phyloP scores from a whole-genome alignment of 2,329 filamentous ascomycete species.

The Fusarium stilboides region DNA sequence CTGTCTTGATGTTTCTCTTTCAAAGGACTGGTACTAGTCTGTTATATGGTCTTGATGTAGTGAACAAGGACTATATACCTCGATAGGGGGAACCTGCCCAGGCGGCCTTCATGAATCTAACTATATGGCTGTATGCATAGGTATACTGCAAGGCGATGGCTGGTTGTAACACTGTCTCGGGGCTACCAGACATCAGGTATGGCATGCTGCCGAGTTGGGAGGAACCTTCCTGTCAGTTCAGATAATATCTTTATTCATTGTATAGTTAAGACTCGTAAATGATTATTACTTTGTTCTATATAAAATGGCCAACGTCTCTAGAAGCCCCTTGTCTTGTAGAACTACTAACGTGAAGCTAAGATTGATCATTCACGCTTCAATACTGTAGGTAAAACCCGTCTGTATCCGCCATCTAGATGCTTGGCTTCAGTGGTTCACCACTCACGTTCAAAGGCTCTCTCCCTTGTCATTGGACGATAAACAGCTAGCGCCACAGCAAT shows the following conservation, averaged over 20 bases:
- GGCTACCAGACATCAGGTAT: background rate
- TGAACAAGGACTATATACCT: background rate
- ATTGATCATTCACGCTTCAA: background rate
- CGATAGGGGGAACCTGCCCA: too few species aligned
- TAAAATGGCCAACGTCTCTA: too few species aligned
- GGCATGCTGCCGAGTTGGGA: too few species aligned
- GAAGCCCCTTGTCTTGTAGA: too few species aligned
- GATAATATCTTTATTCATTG: too few species aligned
- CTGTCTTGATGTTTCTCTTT: background rate
- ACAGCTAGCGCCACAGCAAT: conserved; percentile 20
- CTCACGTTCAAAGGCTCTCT: conserved; percentile 2
- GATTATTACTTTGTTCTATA: too few species aligned
- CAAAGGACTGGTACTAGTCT: background rate
- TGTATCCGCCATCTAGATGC: background rate
- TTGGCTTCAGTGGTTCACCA: conserved; percentile 1
- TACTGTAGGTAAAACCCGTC: background rate
- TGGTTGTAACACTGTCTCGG: background rate
- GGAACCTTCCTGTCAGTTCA: too few species aligned
- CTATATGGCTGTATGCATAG: too few species aligned
- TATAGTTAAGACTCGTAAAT: too few species aligned
- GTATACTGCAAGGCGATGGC: background rate
- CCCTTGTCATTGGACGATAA: conserved; percentile 12
- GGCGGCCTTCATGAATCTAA: too few species aligned
- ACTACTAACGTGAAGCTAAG: too few species aligned
- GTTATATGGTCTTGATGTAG: background rate